Conservation (phyloP, 371 early-diverging fungal genomes). For the Lichtheimia ramosa region DNA sequence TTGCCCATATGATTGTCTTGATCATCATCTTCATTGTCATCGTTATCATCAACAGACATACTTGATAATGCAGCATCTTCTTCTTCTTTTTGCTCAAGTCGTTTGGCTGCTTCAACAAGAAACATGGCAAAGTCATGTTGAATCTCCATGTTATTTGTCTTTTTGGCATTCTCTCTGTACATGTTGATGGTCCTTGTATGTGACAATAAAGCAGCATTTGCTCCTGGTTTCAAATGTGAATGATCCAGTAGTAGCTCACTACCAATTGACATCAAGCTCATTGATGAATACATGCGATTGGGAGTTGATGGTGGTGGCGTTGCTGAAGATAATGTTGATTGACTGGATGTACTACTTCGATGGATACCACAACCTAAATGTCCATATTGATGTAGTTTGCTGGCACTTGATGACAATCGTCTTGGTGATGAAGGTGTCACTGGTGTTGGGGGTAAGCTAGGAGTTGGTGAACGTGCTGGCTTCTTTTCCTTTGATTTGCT, state of each 20-base stretch:
- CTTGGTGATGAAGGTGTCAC: background rate
- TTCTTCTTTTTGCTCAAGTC: slow-evolving; percentile 16
- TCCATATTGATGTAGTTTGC: background rate
- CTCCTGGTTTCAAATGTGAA: slow-evolving; percentile 61
- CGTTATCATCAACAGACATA: slow-evolving; percentile 16
- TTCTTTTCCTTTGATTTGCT: slow-evolving; percentile 6
- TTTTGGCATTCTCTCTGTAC: slow-evolving; percentile 78
- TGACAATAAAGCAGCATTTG: slow-evolving; percentile 59
- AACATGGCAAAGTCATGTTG: slow-evolving; percentile 81
- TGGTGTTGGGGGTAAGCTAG: background rate
- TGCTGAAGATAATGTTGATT: slow-evolving; percentile 6
- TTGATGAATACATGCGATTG: slow-evolving; percentile 9
- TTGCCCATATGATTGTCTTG: background rate
- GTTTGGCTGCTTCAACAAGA: slow-evolving; percentile 61
- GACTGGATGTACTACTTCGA: slow-evolving; percentile 6
- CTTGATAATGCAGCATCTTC: slow-evolving; percentile 7
- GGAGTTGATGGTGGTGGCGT: slow-evolving; percentile 4
- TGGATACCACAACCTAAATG: background rate
- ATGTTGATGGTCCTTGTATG: slow-evolving; percentile 71
- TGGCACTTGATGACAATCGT: background rate
- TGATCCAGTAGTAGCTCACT: slow-evolving; percentile 47
- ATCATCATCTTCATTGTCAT: background rate
- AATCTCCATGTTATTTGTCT: slow-evolving; percentile 69
- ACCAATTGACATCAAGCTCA: slow-evolving; percentile 12
- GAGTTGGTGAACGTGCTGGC: background rate